These are phyloP conservation scores for Cornus suecica DNA, from an alignment of 148 eudicot species.

Conservation along the genomic window DNA sequence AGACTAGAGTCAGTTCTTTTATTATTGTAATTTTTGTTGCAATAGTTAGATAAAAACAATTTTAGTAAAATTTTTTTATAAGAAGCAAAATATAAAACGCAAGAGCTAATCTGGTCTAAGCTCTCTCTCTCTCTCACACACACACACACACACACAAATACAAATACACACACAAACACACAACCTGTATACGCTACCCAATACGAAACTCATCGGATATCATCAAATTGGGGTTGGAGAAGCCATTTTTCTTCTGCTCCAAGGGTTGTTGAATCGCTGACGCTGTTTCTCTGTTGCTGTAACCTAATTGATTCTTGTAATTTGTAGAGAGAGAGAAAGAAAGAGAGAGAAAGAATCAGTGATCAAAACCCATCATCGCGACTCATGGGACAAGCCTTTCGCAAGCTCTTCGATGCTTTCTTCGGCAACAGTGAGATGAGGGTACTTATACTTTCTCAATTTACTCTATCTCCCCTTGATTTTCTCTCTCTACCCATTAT, in stretches of 20 bases:
- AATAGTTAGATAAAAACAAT: no score
- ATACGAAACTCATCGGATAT: no score
- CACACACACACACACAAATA: no score
- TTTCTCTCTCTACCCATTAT: not conserved
- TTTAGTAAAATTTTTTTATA: no score
- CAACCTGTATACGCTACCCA: no score
- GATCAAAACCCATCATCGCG: conserved; percentile 17
- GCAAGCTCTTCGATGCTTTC: conserved; percentile 95
- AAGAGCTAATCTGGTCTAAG: no score
- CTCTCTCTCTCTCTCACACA: no score
- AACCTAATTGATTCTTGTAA: conserved; percentile 1
- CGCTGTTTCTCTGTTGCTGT: conserved; percentile 1
- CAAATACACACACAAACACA: no score
- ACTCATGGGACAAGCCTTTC: conserved; percentile 97
- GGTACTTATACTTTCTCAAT: conserved; percentile 28
- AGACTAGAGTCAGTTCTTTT: no score
- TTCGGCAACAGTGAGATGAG: conserved; percentile 98
- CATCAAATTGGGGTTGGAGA: not conserved
- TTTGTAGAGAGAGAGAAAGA: no score
- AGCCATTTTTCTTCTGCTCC: not conserved
- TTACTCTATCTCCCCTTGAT: not conserved
- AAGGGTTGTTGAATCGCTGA: conserved; percentile 7
- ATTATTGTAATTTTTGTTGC: no score
- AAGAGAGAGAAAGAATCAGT: conserved; percentile 7
- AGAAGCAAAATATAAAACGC: no score